Conservation (phyloP, 805 yeast genomes). For the Teunomyces panamensis region DNA sequence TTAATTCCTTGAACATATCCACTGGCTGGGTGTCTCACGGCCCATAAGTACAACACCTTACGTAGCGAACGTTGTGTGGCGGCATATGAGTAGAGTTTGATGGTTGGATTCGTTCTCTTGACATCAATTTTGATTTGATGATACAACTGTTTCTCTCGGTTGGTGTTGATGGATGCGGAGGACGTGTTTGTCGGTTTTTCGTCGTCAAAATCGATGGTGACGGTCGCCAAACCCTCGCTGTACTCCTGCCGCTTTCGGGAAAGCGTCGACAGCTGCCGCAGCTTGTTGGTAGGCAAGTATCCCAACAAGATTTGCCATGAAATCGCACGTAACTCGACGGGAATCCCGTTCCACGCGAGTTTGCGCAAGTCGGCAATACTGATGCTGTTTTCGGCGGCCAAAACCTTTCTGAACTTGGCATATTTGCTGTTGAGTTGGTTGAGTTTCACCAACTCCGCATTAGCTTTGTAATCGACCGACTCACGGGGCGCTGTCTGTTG, state of each 20-base stretch:
- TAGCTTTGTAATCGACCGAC: conserved; percentile 36
- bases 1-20: conserved; percentile 98
- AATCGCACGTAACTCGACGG: conserved; percentile 71
- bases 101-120: conserved; percentile 87
- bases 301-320: conserved; percentile 91
- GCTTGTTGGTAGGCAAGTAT: conserved; percentile 81
- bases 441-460: conserved; percentile 51
- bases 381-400: conserved; percentile 49
- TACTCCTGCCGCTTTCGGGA: conserved; percentile 85
- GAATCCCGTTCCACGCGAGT: conserved; percentile 93
- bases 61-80: conserved; percentile 78
- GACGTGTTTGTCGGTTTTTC: conserved; percentile 15
- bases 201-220: conserved; percentile 44
- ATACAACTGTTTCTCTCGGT: conserved; percentile 71
- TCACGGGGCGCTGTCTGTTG: conserved; percentile 12
- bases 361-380: conserved; percentile 69
- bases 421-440: conserved; percentile 62
- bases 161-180: conserved; percentile 13
- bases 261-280: conserved; percentile 67
- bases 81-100: conserved; percentile 64
- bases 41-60: conserved; percentile 86
- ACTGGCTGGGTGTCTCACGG: conserved; percentile 93
- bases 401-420: conserved; percentile 60
- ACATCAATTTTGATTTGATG: conserved; percentile 95
- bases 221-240: conserved; percentile 65